Evolutionary conservation across 371 early-diverging fungal species (phyloP).

Genomic region (Mortierella sp.): DNA sequence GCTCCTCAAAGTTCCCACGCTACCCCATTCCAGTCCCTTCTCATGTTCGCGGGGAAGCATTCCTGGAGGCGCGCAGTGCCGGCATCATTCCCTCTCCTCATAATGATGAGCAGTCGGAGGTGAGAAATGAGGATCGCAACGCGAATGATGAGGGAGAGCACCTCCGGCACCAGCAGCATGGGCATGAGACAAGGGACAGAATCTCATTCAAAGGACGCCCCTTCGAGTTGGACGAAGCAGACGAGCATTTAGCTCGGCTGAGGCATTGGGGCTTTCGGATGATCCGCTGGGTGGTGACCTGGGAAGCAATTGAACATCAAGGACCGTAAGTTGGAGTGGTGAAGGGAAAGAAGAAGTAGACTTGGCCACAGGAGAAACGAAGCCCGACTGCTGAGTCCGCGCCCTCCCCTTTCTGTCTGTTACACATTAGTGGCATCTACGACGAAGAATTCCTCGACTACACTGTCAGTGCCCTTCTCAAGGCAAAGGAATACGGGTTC

Average conservation of each 20-base stretch:
- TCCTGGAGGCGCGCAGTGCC: background rate
- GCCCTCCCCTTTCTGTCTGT: background rate
- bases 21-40: slow-evolving; percentile 63
- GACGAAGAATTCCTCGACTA: slow-evolving; percentile 87
- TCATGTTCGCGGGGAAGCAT: slow-evolving; percentile 27
- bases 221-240: slow-evolving; percentile 82
- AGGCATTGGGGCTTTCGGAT: slow-evolving; percentile 83
- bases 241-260: slow-evolving; percentile 80
- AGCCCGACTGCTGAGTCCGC: too few species aligned
- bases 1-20: slow-evolving; percentile 71
- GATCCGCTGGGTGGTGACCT: slow-evolving; percentile 80
- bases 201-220: slow-evolving; percentile 79
- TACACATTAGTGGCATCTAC: slow-evolving; percentile 70
- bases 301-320: slow-evolving; percentile 88
- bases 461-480: slow-evolving; percentile 71
- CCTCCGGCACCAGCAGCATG: background rate
- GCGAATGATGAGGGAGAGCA: background rate
- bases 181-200: slow-evolving; percentile 6
- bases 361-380: too few species aligned
- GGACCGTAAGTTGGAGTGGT: slow-evolving; percentile 69
- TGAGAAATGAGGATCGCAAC: slow-evolving; percentile 44
- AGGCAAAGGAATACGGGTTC: slow-evolving; percentile 72
- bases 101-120: background rate
- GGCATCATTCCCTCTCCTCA: background rate
- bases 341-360: too few species aligned